phyloP scores from a whole-genome alignment of 306 rosid species.

The Crotalaria pallida region DNA sequence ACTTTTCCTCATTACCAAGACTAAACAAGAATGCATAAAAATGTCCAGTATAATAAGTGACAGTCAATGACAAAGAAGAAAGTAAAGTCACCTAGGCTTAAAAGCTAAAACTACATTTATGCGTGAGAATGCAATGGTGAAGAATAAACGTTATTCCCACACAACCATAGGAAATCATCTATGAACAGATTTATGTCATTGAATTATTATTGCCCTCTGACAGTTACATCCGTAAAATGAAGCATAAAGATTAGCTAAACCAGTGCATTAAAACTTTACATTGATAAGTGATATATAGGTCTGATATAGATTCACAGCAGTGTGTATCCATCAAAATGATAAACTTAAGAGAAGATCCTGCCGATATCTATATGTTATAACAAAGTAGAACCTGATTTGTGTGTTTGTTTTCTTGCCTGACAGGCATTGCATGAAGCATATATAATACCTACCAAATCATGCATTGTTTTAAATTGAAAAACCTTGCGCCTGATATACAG shows the following conservation, averaged over 20 bases:
- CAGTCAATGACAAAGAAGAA: conserved; percentile 4
- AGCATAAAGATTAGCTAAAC: neutral
- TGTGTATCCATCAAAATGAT: neutral
- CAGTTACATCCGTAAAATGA: neutral
- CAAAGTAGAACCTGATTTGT: neutral
- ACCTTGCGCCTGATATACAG: neutral
- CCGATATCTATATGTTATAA: neutral
- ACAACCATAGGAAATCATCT: neutral
- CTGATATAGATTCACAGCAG: neutral
- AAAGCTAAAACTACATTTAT: neutral
- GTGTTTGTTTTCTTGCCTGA: neutral
- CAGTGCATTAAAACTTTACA: neutral
- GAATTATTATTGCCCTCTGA: neutral
- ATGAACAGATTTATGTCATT: neutral
- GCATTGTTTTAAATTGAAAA: neutral
- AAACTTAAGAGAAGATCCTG: neutral
- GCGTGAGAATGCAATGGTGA: neutral
- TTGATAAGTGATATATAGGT: neutral
- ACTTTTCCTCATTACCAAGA: neutral
- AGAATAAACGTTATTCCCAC: neutral
- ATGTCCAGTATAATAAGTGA: neutral
- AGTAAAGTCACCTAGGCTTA: neutral
- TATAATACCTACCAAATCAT: neutral
- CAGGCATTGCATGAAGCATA: neutral
- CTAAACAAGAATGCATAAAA: neutral